Base-by-base conservation (phyloP, 148 eudicot genomes). In the Chenopodium quinoa region DNA sequence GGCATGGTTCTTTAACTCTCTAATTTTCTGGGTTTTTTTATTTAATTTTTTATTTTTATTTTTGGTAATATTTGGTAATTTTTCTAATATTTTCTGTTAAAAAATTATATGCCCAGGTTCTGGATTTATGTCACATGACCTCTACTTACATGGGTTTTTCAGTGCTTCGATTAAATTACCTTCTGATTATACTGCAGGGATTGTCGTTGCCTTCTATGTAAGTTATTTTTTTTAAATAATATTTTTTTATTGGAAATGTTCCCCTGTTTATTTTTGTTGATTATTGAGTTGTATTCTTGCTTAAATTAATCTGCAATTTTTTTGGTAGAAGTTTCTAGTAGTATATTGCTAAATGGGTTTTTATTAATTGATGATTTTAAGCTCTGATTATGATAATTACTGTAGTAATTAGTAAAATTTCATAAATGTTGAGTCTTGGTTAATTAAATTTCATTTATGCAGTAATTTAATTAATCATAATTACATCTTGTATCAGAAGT, bases 201-300 rank as follows among this genome's bases (percentile, higher is more conserved):
- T 95, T 50, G 98, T 95, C 65, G 98, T 93, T 85, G 97, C 98
- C 25, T 95, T 93, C 82, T 95, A 95, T 91, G 96, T 93, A 84
- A 90, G 97, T 82, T 76, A n/a, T 54, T 2, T 44, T 44, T 19
- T 58, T 40, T 40, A 40, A 40, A 40, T 29, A 22, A 13, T 23
- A 16, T 10, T 58, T 50, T 40, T 25, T 16, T 58, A 6, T 75
- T 58, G 29, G 16, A 22, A 23, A 71, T 58, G 25, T 6, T 56
- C 62, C 3, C 27, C 20, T 71, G 63, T 6, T 40, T 2, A 17
- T 48, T 10, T 71, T 22, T 47, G 25, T 75, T 80, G 29, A 69
- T 62, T 22, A 69, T 47, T 52, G 64, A 37, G 9, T 67, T 50
- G n/a, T 31, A 12, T 20, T 54, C 16, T 34, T 70, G 80, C 9